Evolutionary conservation across 371 early-diverging fungal species (phyloP), one percentile per base, ranked within the genome.

Genomic region (Phascolomyces articulosus): DNA sequence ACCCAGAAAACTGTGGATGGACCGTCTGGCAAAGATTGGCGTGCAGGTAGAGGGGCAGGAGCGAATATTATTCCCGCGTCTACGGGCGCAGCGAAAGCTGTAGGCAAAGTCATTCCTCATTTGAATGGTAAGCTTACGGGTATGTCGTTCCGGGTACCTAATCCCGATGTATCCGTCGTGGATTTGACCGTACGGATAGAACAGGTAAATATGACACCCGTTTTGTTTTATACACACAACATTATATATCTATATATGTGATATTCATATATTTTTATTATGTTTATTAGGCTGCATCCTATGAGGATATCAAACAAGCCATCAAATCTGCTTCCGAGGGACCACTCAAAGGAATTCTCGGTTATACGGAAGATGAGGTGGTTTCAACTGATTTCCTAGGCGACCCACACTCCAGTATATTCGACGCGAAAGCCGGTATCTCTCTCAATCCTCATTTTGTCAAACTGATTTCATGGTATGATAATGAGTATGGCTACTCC

Each of bases 1-100:
- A 98, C 99, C 74, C 99, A 99, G 81, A 97, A 98, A 90, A 98
- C 98, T 61, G 99, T 99, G 65, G 99, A 99, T 87, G 96, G 96
- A 60, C 98, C 98, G 47, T 96, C 97, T 24, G 91, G 91, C 70
- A 98, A 97, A 85, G 97, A 97, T 89, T 96, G 96, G 96, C 88
- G 98, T 64, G 87, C 92, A 62, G 97, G 99, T 63, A 95, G 99
- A 88, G 96, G 98, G 72, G 97, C 98, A 34, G 85, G 92, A 74
- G 80, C 83, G 58, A 99, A 99, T 89, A 99, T 99, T 78, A 99
- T 99, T 81, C 99, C 99, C 20, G 94, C 99, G 65, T 91, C 95
- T 63, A 99, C 99, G 60, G 99, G 99, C 69, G 99, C 99, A 69
- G 99, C 99, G 77, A 97, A 96, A 84, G 99, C 99, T 55, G 98